Evolutionary conservation across 768 basidiomycete species (phyloP), one percentile per base, ranked within the genome.

Genomic region (Tulasnella sp.): DNA sequence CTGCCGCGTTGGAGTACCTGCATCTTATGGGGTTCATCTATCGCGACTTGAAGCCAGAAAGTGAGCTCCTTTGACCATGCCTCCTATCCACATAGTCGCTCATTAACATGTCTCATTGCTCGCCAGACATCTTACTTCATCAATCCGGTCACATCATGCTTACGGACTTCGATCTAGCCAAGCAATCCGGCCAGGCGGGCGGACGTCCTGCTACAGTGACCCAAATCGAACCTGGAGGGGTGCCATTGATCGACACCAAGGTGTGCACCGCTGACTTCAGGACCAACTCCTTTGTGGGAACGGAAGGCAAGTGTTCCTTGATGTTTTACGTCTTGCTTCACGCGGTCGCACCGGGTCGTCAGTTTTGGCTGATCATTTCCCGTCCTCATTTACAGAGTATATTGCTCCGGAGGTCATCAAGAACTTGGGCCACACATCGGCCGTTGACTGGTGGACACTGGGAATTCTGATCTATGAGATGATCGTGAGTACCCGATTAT

Each of bases 11-110:
- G 83, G 98, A 99, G 87, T 99, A 99, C 84, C 88, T 99, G 77
- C 98, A 99, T 88, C 89, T 99, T 78, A 99, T 98, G 91, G 98
- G 98, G 37, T 99, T 96, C 87, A 99, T 99, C 82, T 99, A 99
- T 86, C 91, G 98, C 77, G 98, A 99, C 88, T 90, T 99, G 75
- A 99, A 99, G 85, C 98, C 98, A 42, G 98, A 99, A 87, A 99
- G 98, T 99, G 86, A 82, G 98, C 85, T n/a, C 69, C 67, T 37
- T 15, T 67, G 26, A 67, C 32, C 26, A 16, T 13, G 15, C 5
- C 61, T 67, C 61, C 32, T 67, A 35, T 35, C 55, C 13, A 46
- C 11, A 20, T 23, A 10, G 26, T 39, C 23, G 26, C 40, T 78
- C n/a, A 48, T 9, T 39, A 75, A 48, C 23, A 11, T 15, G 6